Evolutionary conservation across 352 stramenopile species (phyloP).

Genomic region (Phytophthora aleatoria): DNA sequence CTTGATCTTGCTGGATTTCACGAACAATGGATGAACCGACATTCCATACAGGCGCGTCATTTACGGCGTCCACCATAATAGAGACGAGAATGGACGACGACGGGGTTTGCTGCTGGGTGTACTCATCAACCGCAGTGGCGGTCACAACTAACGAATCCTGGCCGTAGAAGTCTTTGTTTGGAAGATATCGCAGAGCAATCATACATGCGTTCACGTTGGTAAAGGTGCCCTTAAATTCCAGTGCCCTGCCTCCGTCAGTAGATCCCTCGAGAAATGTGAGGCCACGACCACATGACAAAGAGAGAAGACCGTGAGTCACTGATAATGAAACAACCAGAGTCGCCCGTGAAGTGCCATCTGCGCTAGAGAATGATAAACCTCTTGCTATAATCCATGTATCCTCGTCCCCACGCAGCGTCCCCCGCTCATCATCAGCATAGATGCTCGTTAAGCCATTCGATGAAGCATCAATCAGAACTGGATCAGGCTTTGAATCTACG

Average conservation of each 20-base stretch:
- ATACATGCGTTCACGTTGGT: slow-evolving; percentile 49
- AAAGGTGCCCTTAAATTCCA: slow-evolving; percentile 46
- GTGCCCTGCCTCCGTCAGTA: slow-evolving; percentile 2
- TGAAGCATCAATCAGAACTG: slow-evolving; percentile 33
- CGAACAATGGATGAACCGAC: slow-evolving; percentile 26
- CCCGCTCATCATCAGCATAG: slow-evolving; percentile 22
- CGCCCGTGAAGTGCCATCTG: slow-evolving; percentile 45
- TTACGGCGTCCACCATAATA: slow-evolving; percentile 54
- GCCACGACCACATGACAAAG: slow-evolving; percentile 17
- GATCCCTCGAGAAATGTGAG: slow-evolving; percentile 35
- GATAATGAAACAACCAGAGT: slow-evolving; percentile 38
- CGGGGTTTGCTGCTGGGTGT: slow-evolving; percentile 42
- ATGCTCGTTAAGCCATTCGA: slow-evolving; percentile 38
- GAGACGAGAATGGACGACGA: slow-evolving; percentile 28
- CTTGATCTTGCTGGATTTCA: slow-evolving; percentile 29
- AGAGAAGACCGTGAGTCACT: slow-evolving; percentile 33
- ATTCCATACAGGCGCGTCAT: slow-evolving; percentile 65
- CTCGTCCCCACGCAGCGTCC: slow-evolving; percentile 52
- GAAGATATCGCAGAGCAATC: slow-evolving; percentile 45
- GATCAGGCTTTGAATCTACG: slow-evolving; percentile 37
- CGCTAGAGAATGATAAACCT: slow-evolving; percentile 47
- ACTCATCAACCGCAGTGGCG: slow-evolving; percentile 51
- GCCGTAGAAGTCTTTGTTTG: slow-evolving; percentile 47
- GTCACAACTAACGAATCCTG: slow-evolving; percentile 46
- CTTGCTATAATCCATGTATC: slow-evolving; percentile 41